phyloP scores from a whole-genome alignment of 768 basidiomycete species.

The Jaapia argillacea region DNA sequence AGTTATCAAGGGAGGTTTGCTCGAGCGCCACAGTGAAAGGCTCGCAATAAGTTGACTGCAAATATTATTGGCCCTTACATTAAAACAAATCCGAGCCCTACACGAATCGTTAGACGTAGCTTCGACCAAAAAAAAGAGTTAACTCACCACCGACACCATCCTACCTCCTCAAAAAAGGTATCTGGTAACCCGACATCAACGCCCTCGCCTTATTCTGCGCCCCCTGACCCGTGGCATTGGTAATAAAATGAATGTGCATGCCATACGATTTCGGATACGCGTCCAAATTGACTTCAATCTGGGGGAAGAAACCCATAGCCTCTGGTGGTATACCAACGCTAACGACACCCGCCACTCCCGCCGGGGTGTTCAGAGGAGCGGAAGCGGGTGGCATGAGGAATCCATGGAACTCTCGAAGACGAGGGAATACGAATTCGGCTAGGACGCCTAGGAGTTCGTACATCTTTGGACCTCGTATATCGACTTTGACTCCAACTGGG shows the following conservation, averaged over 20 bases:
- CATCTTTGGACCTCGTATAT: constrained; percentile 86
- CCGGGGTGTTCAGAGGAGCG: constrained; percentile 60
- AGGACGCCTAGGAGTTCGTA: constrained; percentile 87
- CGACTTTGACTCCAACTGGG: constrained; percentile 84
- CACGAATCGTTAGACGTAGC: no score
- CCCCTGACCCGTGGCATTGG: constrained; percentile 78
- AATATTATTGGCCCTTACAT: no score
- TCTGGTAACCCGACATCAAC: constrained; percentile 82
- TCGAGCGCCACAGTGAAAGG: no score
- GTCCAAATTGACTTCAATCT: constrained; percentile 91
- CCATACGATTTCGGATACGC: constrained; percentile 80
- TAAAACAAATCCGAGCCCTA: no score
- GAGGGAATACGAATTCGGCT: constrained; percentile 91
- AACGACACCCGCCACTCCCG: constrained; percentile 79
- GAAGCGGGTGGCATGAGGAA: constrained; percentile 69
- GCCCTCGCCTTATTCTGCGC: constrained; percentile 86
- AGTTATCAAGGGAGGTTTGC: no score
- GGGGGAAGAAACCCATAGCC: constrained; percentile 89
- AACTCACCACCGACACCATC: no score
- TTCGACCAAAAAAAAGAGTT: no score
- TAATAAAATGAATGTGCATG: constrained; percentile 92
- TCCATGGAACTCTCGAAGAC: constrained; percentile 84
- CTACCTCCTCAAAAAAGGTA: constrained; percentile 68
- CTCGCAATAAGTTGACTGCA: no score
- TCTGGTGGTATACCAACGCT: constrained; percentile 76